Evolutionary conservation across 1,284 basidiomycete species (phyloP).

Genomic region (Tylopilus sp.): DNA sequence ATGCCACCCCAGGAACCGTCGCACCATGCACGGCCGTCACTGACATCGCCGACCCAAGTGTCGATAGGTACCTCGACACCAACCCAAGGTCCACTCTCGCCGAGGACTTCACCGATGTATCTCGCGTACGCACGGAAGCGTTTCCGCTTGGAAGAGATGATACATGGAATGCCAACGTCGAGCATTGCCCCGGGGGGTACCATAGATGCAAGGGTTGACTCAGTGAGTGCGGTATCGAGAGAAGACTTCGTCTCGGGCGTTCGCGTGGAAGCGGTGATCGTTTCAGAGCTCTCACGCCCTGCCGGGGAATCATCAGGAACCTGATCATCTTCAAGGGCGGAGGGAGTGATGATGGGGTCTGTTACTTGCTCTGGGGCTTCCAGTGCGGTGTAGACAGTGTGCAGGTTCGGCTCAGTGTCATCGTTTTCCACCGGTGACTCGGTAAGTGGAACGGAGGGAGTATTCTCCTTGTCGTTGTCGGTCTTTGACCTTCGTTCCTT

Average conservation of each 20-base stretch:
- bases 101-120: slow-evolving; percentile 82
- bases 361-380: slow-evolving; percentile 8
- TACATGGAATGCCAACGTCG: slow-evolving; percentile 88
- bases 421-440: slow-evolving; percentile 14
- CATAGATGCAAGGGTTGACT: slow-evolving; percentile 31
- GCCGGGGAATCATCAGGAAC: slow-evolving; percentile 15
- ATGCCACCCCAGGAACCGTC: slow-evolving; percentile 79
- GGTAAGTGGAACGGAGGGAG: slow-evolving; percentile 2
- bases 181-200: slow-evolving; percentile 65
- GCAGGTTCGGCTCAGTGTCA: slow-evolving; percentile 24
- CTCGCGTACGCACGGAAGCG: slow-evolving; percentile 84
- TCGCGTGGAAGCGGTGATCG: slow-evolving; percentile 17
- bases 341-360: slow-evolving; percentile 9
- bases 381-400: slow-evolving; percentile 23
- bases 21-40: slow-evolving; percentile 68
- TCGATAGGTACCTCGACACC: slow-evolving; percentile 84
- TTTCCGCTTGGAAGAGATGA: slow-evolving; percentile 77
- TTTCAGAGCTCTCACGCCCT: slow-evolving; percentile 24
- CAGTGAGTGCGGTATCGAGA: slow-evolving; percentile 18
- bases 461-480: slow-evolving; percentile 21
- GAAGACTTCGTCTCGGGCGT: slow-evolving; percentile 25
- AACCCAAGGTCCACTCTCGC: slow-evolving; percentile 83
- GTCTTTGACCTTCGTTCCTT: slow-evolving; percentile 17
- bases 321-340: slow-evolving; percentile 16
- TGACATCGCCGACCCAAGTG: slow-evolving; percentile 49